Conservation (phyloP, 139 green algal genomes). For the Diplosphaera chodatii region DNA sequence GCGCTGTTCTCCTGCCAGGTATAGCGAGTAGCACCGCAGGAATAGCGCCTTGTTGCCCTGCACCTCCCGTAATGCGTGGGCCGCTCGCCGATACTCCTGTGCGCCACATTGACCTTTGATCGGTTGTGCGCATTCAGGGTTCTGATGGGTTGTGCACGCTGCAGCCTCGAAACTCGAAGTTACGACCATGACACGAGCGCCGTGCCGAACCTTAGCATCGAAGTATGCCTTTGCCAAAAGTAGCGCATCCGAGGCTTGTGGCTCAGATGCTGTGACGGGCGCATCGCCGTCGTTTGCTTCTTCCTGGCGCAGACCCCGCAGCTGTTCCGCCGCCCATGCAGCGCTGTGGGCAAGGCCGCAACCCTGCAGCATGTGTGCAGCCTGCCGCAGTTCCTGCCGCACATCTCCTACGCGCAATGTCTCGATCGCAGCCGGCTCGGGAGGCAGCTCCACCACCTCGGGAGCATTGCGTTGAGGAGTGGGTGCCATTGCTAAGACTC, state of each 20-base stretch:
- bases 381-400: background rate
- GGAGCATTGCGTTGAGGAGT: too few relatives aligned
- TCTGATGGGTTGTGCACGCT: too few relatives aligned
- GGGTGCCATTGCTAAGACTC: too few relatives aligned
- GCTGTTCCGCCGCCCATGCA: constrained; percentile 63
- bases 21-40: constrained; percentile 71
- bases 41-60: constrained; percentile 50
- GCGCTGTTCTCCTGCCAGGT: constrained; percentile 81
- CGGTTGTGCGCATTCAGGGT: background rate
- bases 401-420: background rate
- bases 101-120: background rate
- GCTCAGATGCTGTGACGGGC: background rate
- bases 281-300: background rate
- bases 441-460: background rate
- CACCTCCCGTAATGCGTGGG: constrained; percentile 47
- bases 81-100: constrained; percentile 76
- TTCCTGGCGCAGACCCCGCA: constrained; percentile 42
- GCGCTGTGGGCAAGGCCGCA: background rate
- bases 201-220: constrained; percentile 46
- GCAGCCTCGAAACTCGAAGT: too few relatives aligned
- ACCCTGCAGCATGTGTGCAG: background rate
- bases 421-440: background rate
- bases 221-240: constrained; percentile 59
- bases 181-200: background rate
- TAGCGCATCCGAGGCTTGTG: constrained; percentile 24